Conservation (phyloP, 2,329 filamentous ascomycete species). For the Juglanconis juglandina region DNA sequence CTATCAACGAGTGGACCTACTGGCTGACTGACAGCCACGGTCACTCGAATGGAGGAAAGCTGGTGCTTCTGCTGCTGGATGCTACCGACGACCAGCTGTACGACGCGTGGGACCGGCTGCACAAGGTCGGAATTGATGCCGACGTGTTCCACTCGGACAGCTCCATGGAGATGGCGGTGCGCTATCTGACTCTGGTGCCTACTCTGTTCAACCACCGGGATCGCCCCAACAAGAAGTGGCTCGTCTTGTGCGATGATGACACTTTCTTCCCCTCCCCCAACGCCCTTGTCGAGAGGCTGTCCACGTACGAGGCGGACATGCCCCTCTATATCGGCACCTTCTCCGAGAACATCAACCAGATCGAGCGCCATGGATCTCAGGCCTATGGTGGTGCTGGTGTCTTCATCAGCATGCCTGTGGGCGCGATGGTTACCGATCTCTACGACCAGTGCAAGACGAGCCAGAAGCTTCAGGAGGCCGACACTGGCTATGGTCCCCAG, state of each 20-base stretch:
- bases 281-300: slow-evolving; percentile 47
- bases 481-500: slow-evolving; percentile 57
- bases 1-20: slow-evolving; percentile 57
- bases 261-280: slow-evolving; percentile 63
- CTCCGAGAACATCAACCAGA: slow-evolving; percentile 58
- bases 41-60: slow-evolving; percentile 53
- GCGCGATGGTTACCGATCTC: slow-evolving; percentile 28
- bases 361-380: slow-evolving; percentile 59
- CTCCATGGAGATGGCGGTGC: slow-evolving; percentile 54
- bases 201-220: slow-evolving; percentile 51
- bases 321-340: slow-evolving; percentile 59
- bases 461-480: slow-evolving; percentile 50
- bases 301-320: slow-evolving; percentile 47
- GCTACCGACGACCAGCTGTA: slow-evolving; percentile 49
- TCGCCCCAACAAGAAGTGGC: slow-evolving; percentile 51
- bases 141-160: slow-evolving; percentile 55
- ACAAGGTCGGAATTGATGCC: slow-evolving; percentile 50
- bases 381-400: slow-evolving; percentile 63
- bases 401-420: slow-evolving; percentile 52
- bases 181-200: slow-evolving; percentile 54
- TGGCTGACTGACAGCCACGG: slow-evolving; percentile 57
- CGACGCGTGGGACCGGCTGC: slow-evolving; percentile 45
- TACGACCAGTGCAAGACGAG: slow-evolving; percentile 37
- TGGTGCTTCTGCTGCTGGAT: slow-evolving; percentile 52
- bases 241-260: slow-evolving; percentile 62